These are phyloP conservation scores for Quercus dentata DNA, from an alignment of 306 rosid genomes.

Conservation along the genomic window DNA sequence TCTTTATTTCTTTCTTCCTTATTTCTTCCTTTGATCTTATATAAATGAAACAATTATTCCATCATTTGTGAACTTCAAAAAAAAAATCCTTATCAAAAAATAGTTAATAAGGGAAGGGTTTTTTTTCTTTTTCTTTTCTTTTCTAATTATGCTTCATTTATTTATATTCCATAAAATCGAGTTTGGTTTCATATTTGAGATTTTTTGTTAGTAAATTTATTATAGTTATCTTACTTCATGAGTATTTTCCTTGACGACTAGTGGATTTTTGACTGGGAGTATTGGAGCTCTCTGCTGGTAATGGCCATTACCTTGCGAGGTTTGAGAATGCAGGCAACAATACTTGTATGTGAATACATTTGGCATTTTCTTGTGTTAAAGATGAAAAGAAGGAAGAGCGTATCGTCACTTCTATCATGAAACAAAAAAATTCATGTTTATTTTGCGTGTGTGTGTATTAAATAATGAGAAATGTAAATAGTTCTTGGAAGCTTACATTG, in stretches of 20 bases:
- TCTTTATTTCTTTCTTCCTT: neutral
- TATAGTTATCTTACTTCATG: neutral
- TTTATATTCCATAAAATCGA: conserved; percentile 2
- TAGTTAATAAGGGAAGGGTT: neutral
- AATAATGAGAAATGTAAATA: neutral
- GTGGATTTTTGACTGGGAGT: conserved; percentile 37
- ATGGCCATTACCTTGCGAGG: conserved; percentile 41
- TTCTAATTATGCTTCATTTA: neutral
- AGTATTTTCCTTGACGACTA: conserved; percentile 51
- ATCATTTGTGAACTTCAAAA: neutral
- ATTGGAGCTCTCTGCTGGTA: conserved; percentile 48
- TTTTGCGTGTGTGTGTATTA: too few relatives aligned
- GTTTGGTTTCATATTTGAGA: conserved; percentile 10
- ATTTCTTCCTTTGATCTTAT: neutral
- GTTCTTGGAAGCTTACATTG: conserved; percentile 5
- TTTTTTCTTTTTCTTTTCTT: neutral
- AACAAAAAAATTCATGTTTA: too few relatives aligned
- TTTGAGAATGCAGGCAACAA: conserved; percentile 40
- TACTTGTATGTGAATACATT: conserved; percentile 3
- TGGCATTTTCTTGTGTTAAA: neutral
- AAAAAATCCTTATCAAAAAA: too few relatives aligned
- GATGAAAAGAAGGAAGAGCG: neutral
- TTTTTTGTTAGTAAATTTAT: neutral
- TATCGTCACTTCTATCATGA: too few relatives aligned
- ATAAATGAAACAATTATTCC: conserved; percentile 1